Percentiles rank a stretch among this genome's conserved stretches.
Conservation (phyloP, 305 asterid genomes). For the Fraxinus dipetala region DNA sequence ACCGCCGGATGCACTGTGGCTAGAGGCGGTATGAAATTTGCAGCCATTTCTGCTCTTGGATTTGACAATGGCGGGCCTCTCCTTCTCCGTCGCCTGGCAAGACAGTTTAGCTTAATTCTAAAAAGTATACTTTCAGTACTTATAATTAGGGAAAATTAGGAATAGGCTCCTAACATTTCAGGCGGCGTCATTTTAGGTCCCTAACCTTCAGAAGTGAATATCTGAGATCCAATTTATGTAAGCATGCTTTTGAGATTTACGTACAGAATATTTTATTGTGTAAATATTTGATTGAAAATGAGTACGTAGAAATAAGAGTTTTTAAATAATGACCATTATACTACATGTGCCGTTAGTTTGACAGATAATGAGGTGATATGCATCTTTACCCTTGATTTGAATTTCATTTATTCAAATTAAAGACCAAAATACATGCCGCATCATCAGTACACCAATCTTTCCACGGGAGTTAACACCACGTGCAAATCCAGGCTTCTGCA, state of each 20-base stretch:
- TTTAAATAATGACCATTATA: too few species aligned
- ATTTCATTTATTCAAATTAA: too few species aligned
- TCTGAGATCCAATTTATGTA: not conserved
- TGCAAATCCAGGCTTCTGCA: not conserved
- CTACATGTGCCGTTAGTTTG: too few species aligned
- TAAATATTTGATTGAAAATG: too few species aligned
- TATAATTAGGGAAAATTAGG: not conserved
- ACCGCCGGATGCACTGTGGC: constrained; percentile 45
- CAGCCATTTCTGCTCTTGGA: constrained; percentile 24
- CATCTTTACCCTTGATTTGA: too few species aligned
- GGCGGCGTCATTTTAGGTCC: not conserved
- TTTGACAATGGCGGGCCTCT: not conserved
- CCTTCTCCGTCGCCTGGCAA: not conserved
- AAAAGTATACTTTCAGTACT: not conserved
- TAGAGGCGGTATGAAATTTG: constrained; percentile 22
- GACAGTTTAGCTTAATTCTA: not conserved
- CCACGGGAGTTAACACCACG: not conserved
- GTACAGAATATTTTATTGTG: too few species aligned
- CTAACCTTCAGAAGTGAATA: not conserved
- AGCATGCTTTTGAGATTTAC: not conserved
- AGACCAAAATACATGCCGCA: too few species aligned
- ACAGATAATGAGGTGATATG: too few species aligned
- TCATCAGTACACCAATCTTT: not conserved
- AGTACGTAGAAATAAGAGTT: too few species aligned
- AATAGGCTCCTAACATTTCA: not conserved